Conservation (phyloP, 176 grass and related monocot species). For the Carex parvula region DNA sequence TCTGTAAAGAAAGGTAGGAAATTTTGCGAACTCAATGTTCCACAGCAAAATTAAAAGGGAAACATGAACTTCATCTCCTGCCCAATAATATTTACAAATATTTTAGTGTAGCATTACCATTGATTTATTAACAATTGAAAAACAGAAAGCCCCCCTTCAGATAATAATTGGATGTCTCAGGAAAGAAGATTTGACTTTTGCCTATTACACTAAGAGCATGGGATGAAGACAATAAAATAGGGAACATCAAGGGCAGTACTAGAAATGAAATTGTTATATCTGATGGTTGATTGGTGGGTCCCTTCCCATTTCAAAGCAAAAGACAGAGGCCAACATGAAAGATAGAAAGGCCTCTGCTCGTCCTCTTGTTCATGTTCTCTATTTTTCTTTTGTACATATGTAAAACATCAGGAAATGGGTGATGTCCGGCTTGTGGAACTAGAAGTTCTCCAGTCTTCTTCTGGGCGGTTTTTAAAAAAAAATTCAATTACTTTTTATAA, state of each 20-base stretch:
- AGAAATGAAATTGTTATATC: neutral
- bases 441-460: neutral
- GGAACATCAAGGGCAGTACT: neutral
- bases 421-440: neutral
- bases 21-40: neutral
- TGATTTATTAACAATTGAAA: neutral
- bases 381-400: neutral
- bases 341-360: too few relatives aligned
- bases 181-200: slow-evolving; percentile 1
- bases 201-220: neutral
- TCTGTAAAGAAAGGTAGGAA: neutral
- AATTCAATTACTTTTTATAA: neutral
- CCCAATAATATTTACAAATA: neutral
- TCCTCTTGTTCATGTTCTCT: too few relatives aligned
- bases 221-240: neutral
- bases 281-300: neutral
- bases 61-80: neutral
- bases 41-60: neutral
- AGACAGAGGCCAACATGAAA: too few relatives aligned
- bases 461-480: neutral
- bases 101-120: neutral
- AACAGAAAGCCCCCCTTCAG: neutral
- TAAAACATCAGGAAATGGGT: neutral
- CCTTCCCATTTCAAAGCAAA: neutral
- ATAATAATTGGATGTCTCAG: neutral